These are phyloP conservation scores for Agastache rugosa DNA, from an alignment of 257 asterid species.

Conservation along the genomic window DNA sequence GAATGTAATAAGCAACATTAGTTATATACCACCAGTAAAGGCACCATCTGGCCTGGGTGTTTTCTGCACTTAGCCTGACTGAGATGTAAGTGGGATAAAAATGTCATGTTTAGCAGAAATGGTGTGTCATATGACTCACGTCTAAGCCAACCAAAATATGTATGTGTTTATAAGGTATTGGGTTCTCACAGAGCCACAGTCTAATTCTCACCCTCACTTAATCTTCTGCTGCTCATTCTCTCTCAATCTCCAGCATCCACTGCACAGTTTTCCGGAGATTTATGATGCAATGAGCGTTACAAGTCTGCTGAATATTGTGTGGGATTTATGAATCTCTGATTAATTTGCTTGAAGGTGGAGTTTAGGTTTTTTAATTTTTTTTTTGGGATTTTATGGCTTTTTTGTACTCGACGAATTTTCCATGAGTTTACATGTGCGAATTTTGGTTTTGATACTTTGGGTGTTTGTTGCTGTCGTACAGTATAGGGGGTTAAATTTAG, in stretches of 20 bases:
- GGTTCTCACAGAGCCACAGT: not conserved
- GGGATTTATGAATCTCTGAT: not conserved
- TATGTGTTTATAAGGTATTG: not conserved
- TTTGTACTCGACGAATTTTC: too few species aligned
- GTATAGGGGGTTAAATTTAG: not conserved
- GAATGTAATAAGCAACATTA: not conserved
- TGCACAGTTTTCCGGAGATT: not conserved
- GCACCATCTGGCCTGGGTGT: not conserved
- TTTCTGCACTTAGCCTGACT: not conserved
- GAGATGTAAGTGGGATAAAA: slow-evolving; percentile 3
- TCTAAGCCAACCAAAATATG: not conserved
- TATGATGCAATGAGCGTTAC: not conserved
- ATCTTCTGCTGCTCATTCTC: not conserved
- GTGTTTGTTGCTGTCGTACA: not conserved
- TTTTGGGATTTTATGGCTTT: not conserved
- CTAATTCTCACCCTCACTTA: not conserved
- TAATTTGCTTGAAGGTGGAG: not conserved
- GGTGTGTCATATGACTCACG: not conserved
- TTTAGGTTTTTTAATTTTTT: not conserved
- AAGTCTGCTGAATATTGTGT: not conserved
- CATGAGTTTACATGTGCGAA: not conserved
- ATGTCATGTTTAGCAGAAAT: not conserved
- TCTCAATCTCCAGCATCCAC: not conserved
- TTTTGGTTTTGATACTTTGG: not conserved
- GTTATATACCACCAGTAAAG: not conserved